Evolutionary conservation across 2,329 filamentous ascomycete species (phyloP).

Genomic region (Ophiocordyceps camponoti-floridani): DNA sequence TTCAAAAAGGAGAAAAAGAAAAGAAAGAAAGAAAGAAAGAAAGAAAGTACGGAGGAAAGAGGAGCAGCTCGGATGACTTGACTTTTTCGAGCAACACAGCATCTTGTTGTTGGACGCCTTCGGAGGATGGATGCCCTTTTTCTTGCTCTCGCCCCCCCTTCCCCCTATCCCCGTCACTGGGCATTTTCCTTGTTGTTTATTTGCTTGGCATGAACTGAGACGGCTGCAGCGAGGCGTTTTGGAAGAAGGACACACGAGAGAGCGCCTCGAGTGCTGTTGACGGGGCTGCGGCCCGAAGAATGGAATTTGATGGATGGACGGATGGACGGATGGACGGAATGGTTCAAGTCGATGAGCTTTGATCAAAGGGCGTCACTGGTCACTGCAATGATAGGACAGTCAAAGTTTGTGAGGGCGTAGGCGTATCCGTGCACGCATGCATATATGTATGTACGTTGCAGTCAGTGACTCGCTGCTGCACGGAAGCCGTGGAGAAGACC

Average conservation of each 20-base stretch:
- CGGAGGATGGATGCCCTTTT: background rate
- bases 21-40: background rate
- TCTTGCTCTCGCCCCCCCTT: too few relatives aligned
- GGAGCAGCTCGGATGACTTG: background rate
- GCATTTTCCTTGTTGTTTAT: background rate
- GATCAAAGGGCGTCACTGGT: too few relatives aligned
- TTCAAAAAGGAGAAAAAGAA: too few relatives aligned
- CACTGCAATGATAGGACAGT: too few relatives aligned
- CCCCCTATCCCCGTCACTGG: slow-evolving; percentile 1
- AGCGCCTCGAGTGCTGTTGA: background rate
- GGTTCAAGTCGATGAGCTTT: background rate
- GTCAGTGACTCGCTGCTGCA: background rate
- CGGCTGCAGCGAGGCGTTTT: slow-evolving; percentile 8
- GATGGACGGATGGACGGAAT: too few relatives aligned
- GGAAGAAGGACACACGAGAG: slow-evolving; percentile 1
- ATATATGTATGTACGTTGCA: background rate
- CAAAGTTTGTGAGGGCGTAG: too few relatives aligned
- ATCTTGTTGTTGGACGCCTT: too few relatives aligned
- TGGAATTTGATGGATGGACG: background rate
- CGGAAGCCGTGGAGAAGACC: background rate
- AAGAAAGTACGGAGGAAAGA: background rate
- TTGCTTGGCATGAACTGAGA: background rate
- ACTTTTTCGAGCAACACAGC: too few relatives aligned
- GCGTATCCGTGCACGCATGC: background rate
- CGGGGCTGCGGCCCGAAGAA: background rate